phyloP scores from a whole-genome alignment of 768 basidiomycete species.

The Panus rudis region DNA sequence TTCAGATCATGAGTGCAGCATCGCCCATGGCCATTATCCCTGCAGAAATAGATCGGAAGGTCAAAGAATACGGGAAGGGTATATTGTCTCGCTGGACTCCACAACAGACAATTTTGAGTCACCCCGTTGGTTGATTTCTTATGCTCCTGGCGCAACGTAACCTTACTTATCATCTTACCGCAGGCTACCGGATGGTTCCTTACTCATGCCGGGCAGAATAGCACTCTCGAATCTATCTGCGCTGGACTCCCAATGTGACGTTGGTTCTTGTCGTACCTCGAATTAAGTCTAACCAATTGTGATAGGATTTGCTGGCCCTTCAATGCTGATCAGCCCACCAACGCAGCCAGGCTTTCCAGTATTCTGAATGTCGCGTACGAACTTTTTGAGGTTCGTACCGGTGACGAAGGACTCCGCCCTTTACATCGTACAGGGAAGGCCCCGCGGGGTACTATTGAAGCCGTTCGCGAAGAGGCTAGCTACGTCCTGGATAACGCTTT shows the following conservation, averaged over 20 bases:
- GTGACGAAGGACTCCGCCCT: slow-evolving; percentile 6
- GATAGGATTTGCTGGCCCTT: slow-evolving; percentile 24
- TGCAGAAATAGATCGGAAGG: slow-evolving; percentile 7
- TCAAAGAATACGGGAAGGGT: slow-evolving; percentile 13
- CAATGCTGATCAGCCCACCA: slow-evolving; percentile 18
- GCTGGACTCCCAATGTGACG: slow-evolving; percentile 16
- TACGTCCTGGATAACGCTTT: slow-evolving; percentile 11
- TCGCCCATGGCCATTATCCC: slow-evolving; percentile 13
- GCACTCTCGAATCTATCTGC: slow-evolving; percentile 15
- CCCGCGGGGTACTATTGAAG: slow-evolving; percentile 12
- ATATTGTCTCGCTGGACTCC: slow-evolving; percentile 17
- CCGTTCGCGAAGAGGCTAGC: slow-evolving; percentile 7
- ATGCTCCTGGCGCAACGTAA: too few relatives aligned
- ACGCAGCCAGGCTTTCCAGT: slow-evolving; percentile 14
- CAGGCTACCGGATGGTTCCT: slow-evolving; percentile 22
- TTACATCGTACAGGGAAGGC: slow-evolving; percentile 9
- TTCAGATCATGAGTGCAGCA: slow-evolving; percentile 17
- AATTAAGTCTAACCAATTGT: background rate
- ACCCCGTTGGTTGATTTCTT: slow-evolving; percentile 12
- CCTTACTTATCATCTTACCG: background rate
- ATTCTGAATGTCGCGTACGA: slow-evolving; percentile 20
- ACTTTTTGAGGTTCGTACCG: slow-evolving; percentile 19
- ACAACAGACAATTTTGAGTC: slow-evolving; percentile 17
- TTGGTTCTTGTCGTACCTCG: background rate
- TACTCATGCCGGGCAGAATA: slow-evolving; percentile 20